These are phyloP conservation scores for Paramecium biaurelia DNA, from an alignment of 73 alveolate genomes.

Conservation along the genomic window DNA sequence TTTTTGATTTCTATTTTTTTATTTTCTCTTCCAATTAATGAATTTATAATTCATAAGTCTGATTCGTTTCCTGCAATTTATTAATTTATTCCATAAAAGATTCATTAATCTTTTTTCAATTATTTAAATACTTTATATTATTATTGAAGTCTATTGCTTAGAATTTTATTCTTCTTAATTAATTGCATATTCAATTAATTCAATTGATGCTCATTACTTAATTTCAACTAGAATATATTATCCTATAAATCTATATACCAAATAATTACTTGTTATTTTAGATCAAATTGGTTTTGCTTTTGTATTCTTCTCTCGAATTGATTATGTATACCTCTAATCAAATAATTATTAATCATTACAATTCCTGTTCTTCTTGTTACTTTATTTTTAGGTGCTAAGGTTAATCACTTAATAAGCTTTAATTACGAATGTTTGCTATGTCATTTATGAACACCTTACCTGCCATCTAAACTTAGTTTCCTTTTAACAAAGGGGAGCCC, in stretches of 20 bases:
- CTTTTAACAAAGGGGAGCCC: neutral
- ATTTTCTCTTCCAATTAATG: neutral
- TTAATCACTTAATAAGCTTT: neutral
- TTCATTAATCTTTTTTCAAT: neutral
- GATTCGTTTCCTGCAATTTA: neutral
- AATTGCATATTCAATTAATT: conserved; percentile 31
- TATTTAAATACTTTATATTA: neutral
- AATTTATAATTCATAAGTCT: neutral
- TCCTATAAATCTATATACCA: neutral
- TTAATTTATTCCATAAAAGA: neutral
- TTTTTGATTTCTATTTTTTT: neutral
- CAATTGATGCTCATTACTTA: neutral
- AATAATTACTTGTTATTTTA: neutral
- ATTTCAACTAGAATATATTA: neutral
- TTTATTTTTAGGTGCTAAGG: neutral
- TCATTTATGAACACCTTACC: neutral
- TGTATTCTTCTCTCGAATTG: conserved; percentile 1
- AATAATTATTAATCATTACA: neutral
- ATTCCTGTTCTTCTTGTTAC: neutral
- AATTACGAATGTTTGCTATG: conserved; percentile 16
- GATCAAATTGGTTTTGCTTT: neutral
- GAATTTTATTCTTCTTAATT: conserved; percentile 22
- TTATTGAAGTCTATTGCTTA: neutral
- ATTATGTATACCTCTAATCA: neutral
- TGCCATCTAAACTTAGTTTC: neutral